Evolutionary conservation across 139 green algal species (phyloP).

Genomic region (Helicosporidium sp.): DNA sequence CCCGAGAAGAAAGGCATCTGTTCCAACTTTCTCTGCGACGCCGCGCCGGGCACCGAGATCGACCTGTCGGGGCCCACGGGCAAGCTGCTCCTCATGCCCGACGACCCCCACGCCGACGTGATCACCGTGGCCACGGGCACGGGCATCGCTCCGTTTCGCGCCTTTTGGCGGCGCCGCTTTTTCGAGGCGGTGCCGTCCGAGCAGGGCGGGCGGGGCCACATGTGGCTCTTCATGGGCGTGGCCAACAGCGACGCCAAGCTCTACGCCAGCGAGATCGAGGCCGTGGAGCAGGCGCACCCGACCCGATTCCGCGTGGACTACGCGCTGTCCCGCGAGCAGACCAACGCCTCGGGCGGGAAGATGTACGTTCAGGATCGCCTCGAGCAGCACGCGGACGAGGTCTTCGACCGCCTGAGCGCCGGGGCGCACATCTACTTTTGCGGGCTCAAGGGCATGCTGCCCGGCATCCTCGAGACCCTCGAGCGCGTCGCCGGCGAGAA

Average conservation of each 20-base stretch:
- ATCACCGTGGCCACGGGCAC: constrained; percentile 99
- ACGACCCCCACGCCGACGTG: constrained; percentile 62
- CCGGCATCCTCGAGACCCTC: constrained; percentile 86
- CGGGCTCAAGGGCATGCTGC: constrained; percentile 99
- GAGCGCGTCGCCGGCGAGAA: constrained; percentile 72
- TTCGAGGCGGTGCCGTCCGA: constrained; percentile 82
- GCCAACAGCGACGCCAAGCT: constrained; percentile 89
- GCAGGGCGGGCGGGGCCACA: constrained; percentile 52
- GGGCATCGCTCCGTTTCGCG: constrained; percentile 91
- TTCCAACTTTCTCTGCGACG: constrained; percentile 98
- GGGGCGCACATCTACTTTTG: constrained; percentile 99
- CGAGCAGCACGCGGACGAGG: constrained; percentile 93
- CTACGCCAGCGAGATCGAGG: constrained; percentile 89
- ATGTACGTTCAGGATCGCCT: constrained; percentile 81
- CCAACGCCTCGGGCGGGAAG: constrained; percentile 16
- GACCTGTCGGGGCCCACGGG: constrained; percentile 89
- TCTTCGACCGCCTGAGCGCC: constrained; percentile 89
- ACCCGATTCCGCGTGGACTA: constrained; percentile 90
- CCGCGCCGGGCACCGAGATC: constrained; percentile 73
- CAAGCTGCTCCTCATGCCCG: constrained; percentile 89
- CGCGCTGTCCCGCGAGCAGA: constrained; percentile 58
- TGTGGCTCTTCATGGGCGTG: constrained; percentile 98
- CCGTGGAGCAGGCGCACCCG: constrained; percentile 31
- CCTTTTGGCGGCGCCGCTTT: constrained; percentile 83
- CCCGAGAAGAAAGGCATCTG: constrained; percentile 78